phyloP scores from a whole-genome alignment of 305 asterid species.

The Fraxinus ornus region DNA sequence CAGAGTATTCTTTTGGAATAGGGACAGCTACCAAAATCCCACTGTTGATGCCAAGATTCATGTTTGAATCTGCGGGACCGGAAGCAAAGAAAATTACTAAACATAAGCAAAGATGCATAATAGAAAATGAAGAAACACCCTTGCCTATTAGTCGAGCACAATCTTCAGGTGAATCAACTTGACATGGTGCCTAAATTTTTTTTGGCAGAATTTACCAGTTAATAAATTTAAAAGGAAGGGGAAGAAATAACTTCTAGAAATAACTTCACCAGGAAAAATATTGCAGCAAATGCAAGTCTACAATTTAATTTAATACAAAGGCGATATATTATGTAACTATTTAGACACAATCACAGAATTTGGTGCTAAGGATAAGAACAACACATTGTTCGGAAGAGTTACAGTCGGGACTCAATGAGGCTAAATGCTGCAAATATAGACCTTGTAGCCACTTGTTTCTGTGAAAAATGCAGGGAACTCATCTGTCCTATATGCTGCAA shows the following conservation, averaged over 20 bases:
- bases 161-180: conserved; percentile 82
- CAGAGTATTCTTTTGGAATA: conserved; percentile 76
- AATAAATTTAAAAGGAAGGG: background rate
- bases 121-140: background rate
- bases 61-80: conserved; percentile 50
- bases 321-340: background rate
- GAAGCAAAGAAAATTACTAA: background rate
- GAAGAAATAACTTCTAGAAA: background rate
- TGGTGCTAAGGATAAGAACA: background rate
- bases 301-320: background rate
- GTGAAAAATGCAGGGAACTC: conserved; percentile 96
- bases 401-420: background rate
- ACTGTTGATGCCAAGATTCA: conserved; percentile 52
- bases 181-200: conserved; percentile 70
- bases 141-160: conserved; percentile 82
- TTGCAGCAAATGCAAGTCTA: background rate
- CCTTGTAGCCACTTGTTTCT: conserved; percentile 81
- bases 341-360: background rate
- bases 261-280: background rate
- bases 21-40: conserved; percentile 88
- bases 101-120: conserved; percentile 19
- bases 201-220: conserved; percentile 6
- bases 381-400: background rate
- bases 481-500: conserved; percentile 71
- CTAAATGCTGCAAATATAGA: conserved; percentile 18